Evolutionary conservation across 1,139 yeast species (phyloP).

Genomic region (Yamadazyma sp.): DNA sequence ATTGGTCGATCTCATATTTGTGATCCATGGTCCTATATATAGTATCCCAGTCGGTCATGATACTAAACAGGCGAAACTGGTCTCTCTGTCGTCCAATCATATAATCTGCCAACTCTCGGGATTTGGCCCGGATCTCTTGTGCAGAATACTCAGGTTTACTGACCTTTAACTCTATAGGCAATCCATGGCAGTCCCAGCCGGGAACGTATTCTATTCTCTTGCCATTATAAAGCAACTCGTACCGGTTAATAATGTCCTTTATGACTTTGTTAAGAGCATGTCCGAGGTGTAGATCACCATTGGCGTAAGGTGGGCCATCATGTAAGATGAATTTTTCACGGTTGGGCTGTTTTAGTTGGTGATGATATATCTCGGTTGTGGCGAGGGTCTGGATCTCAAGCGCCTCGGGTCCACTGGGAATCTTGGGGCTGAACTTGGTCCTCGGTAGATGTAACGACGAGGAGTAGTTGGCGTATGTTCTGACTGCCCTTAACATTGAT

Average conservation of each 20-base stretch:
- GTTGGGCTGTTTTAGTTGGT: conserved; percentile 30
- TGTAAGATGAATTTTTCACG: conserved; percentile 61
- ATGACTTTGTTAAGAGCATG: conserved; percentile 88
- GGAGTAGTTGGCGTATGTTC: conserved; percentile 21
- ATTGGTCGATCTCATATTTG: conserved; percentile 71
- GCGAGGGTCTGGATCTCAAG: conserved; percentile 25
- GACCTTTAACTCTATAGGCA: conserved; percentile 92
- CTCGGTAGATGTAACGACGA: conserved; percentile 41
- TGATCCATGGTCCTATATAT: conserved; percentile 74
- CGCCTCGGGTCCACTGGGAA: conserved; percentile 33
- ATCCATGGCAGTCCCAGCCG: conserved; percentile 99
- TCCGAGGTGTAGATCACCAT: conserved; percentile 90
- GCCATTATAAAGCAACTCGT: conserved; percentile 58
- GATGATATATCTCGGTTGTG: conserved; percentile 31
- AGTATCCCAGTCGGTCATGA: conserved; percentile 78
- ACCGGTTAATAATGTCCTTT: conserved; percentile 82
- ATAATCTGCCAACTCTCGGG: conserved; percentile 63
- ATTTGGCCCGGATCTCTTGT: conserved; percentile 57
- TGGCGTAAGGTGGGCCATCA: conserved; percentile 99
- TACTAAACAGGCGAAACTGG: conserved; percentile 68
- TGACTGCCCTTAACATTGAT: conserved; percentile 5
- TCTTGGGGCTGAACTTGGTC: conserved; percentile 42
- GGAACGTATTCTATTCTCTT: conserved; percentile 71
- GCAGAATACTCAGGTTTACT: conserved; percentile 42
- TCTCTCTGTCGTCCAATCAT: conserved; percentile 64